Conservation (phyloP, 441 rosid genomes). For the Arabidopsis lyrata region DNA sequence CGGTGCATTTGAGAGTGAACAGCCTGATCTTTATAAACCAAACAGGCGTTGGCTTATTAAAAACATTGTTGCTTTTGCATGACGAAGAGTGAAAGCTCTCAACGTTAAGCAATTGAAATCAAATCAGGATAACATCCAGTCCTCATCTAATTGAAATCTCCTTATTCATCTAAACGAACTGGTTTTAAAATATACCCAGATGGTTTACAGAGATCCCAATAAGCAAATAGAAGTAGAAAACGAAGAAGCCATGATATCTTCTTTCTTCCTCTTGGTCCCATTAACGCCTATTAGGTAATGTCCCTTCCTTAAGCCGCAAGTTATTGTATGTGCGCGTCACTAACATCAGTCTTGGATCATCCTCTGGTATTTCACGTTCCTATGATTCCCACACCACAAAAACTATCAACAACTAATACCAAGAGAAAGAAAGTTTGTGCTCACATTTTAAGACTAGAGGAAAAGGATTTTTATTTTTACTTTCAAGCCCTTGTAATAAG, state of each 20-base stretch:
- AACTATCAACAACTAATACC: background rate
- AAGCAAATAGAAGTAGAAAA: conserved; percentile 23
- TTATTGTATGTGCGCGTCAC: conserved; percentile 61
- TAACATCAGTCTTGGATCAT: conserved; percentile 72
- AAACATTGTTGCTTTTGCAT: conserved; percentile 15
- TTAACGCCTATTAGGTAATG: conserved; percentile 38
- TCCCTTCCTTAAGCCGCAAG: conserved; percentile 49
- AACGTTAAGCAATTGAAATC: conserved; percentile 17
- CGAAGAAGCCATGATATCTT: conserved; percentile 9
- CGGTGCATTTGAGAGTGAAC: conserved; percentile 37
- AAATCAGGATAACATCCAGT: background rate
- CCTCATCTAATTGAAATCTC: conserved; percentile 5
- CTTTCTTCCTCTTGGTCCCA: background rate
- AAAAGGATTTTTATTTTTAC: conserved; percentile 48
- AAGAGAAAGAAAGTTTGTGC: background rate
- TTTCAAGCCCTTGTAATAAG: conserved; percentile 84
- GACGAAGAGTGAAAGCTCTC: conserved; percentile 1
- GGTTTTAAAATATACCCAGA: conserved; percentile 8
- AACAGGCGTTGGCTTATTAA: conserved; percentile 39
- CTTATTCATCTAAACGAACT: conserved; percentile 34
- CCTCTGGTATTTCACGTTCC: conserved; percentile 83
- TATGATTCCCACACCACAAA: conserved; percentile 43
- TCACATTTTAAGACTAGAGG: background rate
- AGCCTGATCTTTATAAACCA: conserved; percentile 39
- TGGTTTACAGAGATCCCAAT: conserved; percentile 34